Evolutionary conservation across 257 asterid species (phyloP).

Genomic region (Fraxinus anomala): DNA sequence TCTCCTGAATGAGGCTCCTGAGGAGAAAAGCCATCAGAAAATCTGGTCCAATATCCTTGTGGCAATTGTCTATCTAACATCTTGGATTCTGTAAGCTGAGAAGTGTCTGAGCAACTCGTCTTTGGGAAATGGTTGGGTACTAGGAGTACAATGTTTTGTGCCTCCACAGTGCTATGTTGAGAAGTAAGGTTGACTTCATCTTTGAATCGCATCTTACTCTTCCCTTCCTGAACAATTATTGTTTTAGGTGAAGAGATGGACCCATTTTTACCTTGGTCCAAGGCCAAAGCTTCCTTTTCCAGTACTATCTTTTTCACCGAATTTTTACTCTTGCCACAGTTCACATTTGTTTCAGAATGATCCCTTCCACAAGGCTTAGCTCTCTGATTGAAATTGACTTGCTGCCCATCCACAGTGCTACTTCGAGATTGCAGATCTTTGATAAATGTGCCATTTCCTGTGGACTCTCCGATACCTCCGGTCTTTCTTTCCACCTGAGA

Average conservation of each 20-base stretch:
- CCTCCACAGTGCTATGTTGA: slow-evolving; percentile 37
- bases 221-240: slow-evolving; percentile 30
- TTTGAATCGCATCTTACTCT: slow-evolving; percentile 29
- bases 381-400: slow-evolving; percentile 34
- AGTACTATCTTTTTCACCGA: slow-evolving; percentile 31
- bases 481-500: neutral
- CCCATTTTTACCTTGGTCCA: slow-evolving; percentile 34
- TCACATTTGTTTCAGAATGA: slow-evolving; percentile 24
- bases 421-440: slow-evolving; percentile 38
- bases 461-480: slow-evolving; percentile 30
- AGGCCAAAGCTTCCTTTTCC: slow-evolving; percentile 36
- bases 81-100: slow-evolving; percentile 50
- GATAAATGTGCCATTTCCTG: slow-evolving; percentile 41
- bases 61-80: slow-evolving; percentile 45
- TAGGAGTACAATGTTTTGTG: slow-evolving; percentile 42
- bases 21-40: slow-evolving; percentile 53
- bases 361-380: slow-evolving; percentile 32
- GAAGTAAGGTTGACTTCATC: slow-evolving; percentile 31
- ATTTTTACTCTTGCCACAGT: slow-evolving; percentile 41
- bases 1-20: slow-evolving; percentile 45
- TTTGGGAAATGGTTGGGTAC: slow-evolving; percentile 35
- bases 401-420: slow-evolving; percentile 41
- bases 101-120: slow-evolving; percentile 4
- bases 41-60: slow-evolving; percentile 37
- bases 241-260: slow-evolving; percentile 33